Evolutionary conservation across 2,329 filamentous ascomycete species (phyloP).

Genomic region (Fusarium sp.): DNA sequence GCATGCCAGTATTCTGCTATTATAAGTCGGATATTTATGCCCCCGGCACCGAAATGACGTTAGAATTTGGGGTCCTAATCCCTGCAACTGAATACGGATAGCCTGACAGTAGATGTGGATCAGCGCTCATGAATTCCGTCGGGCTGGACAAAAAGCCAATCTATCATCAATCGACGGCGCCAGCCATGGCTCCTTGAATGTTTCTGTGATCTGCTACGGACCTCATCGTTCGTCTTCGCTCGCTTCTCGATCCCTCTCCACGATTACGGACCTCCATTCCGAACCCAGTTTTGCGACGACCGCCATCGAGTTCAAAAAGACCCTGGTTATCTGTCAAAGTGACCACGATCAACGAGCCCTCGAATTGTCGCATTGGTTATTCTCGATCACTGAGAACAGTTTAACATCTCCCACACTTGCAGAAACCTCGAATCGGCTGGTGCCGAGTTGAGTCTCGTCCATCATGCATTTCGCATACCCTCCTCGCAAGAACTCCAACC

Average conservation of each 20-base stretch:
- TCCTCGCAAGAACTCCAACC: conserved; percentile 83
- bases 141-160: conserved; percentile 42
- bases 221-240: conserved; percentile 23
- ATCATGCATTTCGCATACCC: conserved; percentile 92
- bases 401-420: conserved; percentile 1
- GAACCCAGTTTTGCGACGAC: neutral
- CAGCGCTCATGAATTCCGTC: conserved; percentile 38
- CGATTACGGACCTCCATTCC: neutral
- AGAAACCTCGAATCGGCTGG: neutral
- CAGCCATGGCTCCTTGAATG: conserved; percentile 30
- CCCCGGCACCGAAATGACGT: conserved; percentile 46
- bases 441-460: conserved; percentile 11
- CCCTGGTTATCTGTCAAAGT: conserved; percentile 8
- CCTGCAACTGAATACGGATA: conserved; percentile 33
- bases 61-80: conserved; percentile 32
- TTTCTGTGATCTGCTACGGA: conserved; percentile 9
- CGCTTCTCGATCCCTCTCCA: conserved; percentile 15
- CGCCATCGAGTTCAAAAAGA: conserved; percentile 28
- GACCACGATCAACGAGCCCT: conserved; percentile 15
- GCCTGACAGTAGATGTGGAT: conserved; percentile 34
- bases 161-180: conserved; percentile 34
- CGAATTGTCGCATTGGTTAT: conserved; percentile 14
- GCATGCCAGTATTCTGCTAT: neutral
- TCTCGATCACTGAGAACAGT: neutral
- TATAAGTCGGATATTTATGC: conserved; percentile 38